Base-by-base conservation (phyloP, 2,329 filamentous ascomycete species). In the Botryotinia narcissicola region DNA sequence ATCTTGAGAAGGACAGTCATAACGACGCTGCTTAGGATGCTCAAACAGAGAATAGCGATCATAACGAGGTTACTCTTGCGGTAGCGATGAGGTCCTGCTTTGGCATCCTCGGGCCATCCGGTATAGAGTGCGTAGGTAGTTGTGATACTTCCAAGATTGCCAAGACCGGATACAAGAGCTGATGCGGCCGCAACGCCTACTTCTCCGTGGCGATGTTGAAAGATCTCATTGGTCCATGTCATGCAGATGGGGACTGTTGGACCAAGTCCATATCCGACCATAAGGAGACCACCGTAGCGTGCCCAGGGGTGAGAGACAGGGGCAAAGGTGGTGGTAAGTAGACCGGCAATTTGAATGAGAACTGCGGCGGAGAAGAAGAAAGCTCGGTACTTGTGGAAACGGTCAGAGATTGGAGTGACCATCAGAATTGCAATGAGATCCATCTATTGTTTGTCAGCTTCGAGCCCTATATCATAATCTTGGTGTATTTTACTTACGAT, bases 191-290 rank as follows among this genome's bases (percentile, higher is more conserved):
- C 94, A 10, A 97, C 94, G 72, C 94, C 94, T 35, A 97, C 93
- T 82, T 97, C 94, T 64, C 94, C 93, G 80, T 97, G 94, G 20
- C 94, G 91, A 46, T 88, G 88, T 83, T 97, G 94, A 85, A 97
- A 97, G 80, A 97, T 92, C 83, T 97, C 93, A 75, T 90, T 93
- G 46, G 93, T 94, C 94, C 94, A 97, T 51, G 94, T 92, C 94
- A 97, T 97, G 82, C 93, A 95, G 79, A 95, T 95, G 18, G 94
- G 94, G 1, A 97, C 94, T 0, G 94, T 97, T 5, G 94, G 94
- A 1, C 94, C 94, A 2, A 97, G 90, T 0, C 94, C 94, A 79
- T 97, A 97, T 7, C 94, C 94, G 51, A 97, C 92, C 83, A 97
- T 91, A 69, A 97, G 84, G n/a, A 97, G 88, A 6, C 94, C 94